These are phyloP conservation scores for Pythium insidiosum DNA, from an alignment of 352 stramenopile genomes.

Conservation along the genomic window DNA sequence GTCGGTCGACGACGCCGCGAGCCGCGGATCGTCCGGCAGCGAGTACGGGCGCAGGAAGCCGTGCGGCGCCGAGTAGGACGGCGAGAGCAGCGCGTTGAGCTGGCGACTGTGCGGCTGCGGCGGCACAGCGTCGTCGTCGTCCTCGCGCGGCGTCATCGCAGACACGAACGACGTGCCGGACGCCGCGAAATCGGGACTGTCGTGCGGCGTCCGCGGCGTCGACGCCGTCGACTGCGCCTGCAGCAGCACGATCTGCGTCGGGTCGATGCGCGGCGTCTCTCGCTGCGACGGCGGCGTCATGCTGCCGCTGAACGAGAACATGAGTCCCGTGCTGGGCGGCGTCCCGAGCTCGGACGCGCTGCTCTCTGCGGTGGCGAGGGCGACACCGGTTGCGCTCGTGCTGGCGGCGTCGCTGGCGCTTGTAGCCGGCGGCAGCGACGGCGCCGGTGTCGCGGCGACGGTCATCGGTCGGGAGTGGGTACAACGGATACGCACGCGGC, in stretches of 20 bases:
- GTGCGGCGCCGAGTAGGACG: constrained; percentile 2
- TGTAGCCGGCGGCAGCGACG: too few relatives aligned
- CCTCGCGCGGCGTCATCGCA: not conserved
- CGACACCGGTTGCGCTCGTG: too few relatives aligned
- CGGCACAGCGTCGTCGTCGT: not conserved
- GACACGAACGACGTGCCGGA: constrained; percentile 2
- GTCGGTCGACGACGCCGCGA: constrained; percentile 11
- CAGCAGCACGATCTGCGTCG: constrained; percentile 13
- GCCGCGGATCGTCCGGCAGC: constrained; percentile 4
- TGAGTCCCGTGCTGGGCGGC: not conserved
- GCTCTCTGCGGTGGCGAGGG: too few relatives aligned
- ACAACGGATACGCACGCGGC: too few relatives aligned
- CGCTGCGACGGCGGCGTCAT: constrained; percentile 2
- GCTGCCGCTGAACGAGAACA: constrained; percentile 1
- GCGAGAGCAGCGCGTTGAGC: not conserved
- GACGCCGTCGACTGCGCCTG: constrained; percentile 4
- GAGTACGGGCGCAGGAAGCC: not conserved
- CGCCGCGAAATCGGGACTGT: not conserved
- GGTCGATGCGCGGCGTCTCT: constrained; percentile 10
- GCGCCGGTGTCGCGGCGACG: too few relatives aligned
- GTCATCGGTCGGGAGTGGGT: too few relatives aligned
- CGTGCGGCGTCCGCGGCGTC: not conserved
- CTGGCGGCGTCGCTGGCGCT: too few relatives aligned
- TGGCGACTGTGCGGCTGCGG: too few relatives aligned
- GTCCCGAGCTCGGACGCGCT: too few relatives aligned